These are phyloP conservation scores for Aspergillus uvarum DNA, from an alignment of 2,329 filamentous ascomycete genomes.

Conservation along the genomic window DNA sequence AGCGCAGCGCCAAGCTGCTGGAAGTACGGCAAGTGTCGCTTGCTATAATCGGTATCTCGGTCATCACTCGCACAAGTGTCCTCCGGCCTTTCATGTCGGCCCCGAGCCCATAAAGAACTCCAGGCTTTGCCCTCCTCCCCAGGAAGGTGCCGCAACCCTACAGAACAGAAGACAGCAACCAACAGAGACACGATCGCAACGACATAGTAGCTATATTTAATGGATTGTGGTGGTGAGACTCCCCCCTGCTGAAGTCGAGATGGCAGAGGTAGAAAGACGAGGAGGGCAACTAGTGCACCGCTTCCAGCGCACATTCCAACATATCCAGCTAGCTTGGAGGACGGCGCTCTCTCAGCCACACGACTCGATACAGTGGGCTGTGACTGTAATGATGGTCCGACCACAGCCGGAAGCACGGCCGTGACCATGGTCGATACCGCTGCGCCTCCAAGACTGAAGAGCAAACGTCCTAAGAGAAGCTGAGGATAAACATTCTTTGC, in stretches of 20 bases:
- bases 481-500: constrained; percentile 85
- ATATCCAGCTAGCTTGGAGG: constrained; percentile 73
- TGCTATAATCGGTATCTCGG: constrained; percentile 3
- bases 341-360: constrained; percentile 40
- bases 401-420: constrained; percentile 78
- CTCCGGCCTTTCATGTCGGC: constrained; percentile 4
- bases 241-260: constrained; percentile 72
- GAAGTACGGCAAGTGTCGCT: constrained; percentile 35
- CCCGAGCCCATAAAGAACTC: constrained; percentile 48
- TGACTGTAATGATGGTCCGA: constrained; percentile 37
- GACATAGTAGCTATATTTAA: constrained; percentile 83
- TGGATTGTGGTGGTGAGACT: constrained; percentile 70
- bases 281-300: constrained; percentile 81
- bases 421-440: constrained; percentile 98
- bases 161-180: constrained; percentile 72
- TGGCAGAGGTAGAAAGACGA: constrained; percentile 82
- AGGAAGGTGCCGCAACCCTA: constrained; percentile 67
- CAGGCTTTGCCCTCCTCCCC: constrained; percentile 80
- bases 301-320: constrained; percentile 92
- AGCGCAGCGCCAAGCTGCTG: constrained; percentile 63
- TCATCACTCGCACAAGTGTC: neutral
- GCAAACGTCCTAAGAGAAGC: constrained; percentile 75
- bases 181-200: constrained; percentile 71
- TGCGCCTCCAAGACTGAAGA: constrained; percentile 90
- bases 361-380: constrained; percentile 5